Evolutionary conservation across 352 stramenopile species (phyloP).

Genomic region (Elongisporangium senticosum): DNA sequence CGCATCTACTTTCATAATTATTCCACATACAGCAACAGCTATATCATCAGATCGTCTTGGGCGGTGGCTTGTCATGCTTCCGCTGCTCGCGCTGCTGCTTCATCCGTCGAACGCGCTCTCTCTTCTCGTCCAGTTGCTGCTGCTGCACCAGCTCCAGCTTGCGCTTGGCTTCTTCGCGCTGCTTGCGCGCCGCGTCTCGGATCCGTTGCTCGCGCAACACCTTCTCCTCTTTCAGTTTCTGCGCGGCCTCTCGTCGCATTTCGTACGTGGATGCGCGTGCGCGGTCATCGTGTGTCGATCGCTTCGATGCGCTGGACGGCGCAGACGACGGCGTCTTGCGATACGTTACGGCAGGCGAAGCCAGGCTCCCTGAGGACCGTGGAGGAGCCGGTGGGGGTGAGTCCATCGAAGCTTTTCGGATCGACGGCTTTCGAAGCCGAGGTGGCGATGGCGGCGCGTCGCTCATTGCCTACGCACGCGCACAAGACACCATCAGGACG

Average conservation of each 20-base stretch:
- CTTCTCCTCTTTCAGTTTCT: constrained; percentile 73
- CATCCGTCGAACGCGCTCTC: constrained; percentile 58
- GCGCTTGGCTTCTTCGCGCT: constrained; percentile 54
- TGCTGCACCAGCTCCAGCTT: constrained; percentile 63
- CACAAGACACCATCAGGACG: neutral
- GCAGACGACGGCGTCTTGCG: neutral
- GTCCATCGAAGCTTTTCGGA: neutral
- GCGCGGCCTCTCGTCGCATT: constrained; percentile 43
- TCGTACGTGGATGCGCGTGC: constrained; percentile 38
- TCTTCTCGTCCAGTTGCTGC: constrained; percentile 62
- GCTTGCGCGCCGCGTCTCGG: constrained; percentile 55
- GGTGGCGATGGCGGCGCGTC: neutral
- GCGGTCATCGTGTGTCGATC: neutral
- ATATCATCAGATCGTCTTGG: constrained; percentile 3
- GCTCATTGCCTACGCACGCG: neutral
- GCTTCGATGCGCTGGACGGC: neutral
- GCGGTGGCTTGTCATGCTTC: constrained; percentile 16
- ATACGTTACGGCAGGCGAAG: neutral
- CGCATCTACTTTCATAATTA: neutral
- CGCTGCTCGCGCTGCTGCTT: constrained; percentile 36
- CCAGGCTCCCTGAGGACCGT: neutral
- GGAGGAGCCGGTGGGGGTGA: neutral
- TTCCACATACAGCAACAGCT: neutral
- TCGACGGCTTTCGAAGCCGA: neutral
- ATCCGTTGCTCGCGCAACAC: constrained; percentile 51